Percentiles rank a stretch among this genome's conserved stretches.
phyloP scores from a whole-genome alignment of 257 asterid genomes.

The Ophiorrhiza pumila region DNA sequence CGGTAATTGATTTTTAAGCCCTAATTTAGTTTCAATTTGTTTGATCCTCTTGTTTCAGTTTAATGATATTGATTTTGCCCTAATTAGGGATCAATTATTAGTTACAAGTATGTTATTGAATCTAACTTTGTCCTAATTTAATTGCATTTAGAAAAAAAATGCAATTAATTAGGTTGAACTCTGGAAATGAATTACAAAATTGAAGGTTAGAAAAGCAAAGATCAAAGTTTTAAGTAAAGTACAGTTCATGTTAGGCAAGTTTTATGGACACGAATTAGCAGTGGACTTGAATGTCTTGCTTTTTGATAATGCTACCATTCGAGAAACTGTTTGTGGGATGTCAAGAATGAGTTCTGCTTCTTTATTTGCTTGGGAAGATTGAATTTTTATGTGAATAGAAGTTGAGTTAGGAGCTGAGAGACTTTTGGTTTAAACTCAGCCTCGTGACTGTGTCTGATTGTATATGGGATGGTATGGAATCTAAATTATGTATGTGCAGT shows the following conservation, averaged over 20 bases:
- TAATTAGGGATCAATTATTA: slow-evolving; percentile 13
- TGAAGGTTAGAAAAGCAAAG: too few species aligned
- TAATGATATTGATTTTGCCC: background rate
- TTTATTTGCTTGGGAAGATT: background rate
- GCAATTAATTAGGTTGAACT: background rate
- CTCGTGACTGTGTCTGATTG: background rate
- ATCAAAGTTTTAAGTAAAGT: too few species aligned
- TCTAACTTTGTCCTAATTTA: background rate
- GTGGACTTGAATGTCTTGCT: background rate
- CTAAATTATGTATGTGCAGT: background rate
- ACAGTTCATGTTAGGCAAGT: background rate
- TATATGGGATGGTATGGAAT: background rate
- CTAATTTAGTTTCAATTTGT: background rate
- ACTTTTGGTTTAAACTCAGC: background rate
- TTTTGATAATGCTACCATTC: background rate
- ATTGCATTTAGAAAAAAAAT: background rate
- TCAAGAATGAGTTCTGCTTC: background rate
- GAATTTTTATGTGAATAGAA: background rate
- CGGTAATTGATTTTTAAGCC: slow-evolving; percentile 47
- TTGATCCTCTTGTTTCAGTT: background rate
- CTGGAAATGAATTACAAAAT: background rate
- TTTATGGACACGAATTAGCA: background rate
- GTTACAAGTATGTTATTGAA: background rate
- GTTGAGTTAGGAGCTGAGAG: background rate
- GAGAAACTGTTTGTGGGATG: background rate